Evolutionary conservation across 768 basidiomycete genomes (phyloP).

Genomic region (Tephrocybe sp.): DNA sequence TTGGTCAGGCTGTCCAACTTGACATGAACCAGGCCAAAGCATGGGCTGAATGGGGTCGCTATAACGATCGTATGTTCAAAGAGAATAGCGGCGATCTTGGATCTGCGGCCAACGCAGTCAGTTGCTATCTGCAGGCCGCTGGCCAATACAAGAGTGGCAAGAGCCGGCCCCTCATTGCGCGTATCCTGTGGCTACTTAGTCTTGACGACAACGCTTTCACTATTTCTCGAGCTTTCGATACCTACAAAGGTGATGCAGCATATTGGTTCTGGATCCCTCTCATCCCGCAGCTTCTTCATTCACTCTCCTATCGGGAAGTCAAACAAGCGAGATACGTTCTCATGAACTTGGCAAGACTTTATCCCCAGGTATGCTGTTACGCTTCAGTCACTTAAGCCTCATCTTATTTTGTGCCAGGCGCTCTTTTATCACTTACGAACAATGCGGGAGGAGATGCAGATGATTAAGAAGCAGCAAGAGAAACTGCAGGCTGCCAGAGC

Average conservation of each 20-base stretch:
- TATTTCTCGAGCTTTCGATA: conserved; percentile 84
- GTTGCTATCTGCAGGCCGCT: conserved; percentile 96
- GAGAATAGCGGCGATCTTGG: conserved; percentile 73
- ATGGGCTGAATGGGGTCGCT: conserved; percentile 98
- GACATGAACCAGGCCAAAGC: conserved; percentile 95
- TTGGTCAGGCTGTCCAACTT: conserved; percentile 94
- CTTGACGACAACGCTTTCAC: conserved; percentile 78
- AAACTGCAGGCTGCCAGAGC: conserved; percentile 32
- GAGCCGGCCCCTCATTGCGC: conserved; percentile 85
- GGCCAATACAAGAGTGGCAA: conserved; percentile 94
- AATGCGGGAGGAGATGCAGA: conserved; percentile 43
- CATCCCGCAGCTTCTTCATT: conserved; percentile 90
- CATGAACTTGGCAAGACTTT: conserved; percentile 85
- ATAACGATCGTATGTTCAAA: conserved; percentile 91
- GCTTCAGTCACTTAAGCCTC: conserved; percentile 9
- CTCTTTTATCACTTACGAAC: conserved; percentile 95
- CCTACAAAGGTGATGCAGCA: conserved; percentile 93
- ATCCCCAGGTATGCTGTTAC: conserved; percentile 69
- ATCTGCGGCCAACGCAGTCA: conserved; percentile 88
- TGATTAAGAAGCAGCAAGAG: conserved; percentile 39
- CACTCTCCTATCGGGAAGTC: conserved; percentile 88
- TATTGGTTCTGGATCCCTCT: conserved; percentile 99
- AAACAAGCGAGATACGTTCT: conserved; percentile 91
- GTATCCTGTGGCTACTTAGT: conserved; percentile 95
- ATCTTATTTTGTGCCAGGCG: conserved; percentile 50